Evolutionary conservation across 2,329 filamentous ascomycete species (phyloP), one percentile per base, ranked within the genome.

Genomic region (Monilinia laxa): DNA sequence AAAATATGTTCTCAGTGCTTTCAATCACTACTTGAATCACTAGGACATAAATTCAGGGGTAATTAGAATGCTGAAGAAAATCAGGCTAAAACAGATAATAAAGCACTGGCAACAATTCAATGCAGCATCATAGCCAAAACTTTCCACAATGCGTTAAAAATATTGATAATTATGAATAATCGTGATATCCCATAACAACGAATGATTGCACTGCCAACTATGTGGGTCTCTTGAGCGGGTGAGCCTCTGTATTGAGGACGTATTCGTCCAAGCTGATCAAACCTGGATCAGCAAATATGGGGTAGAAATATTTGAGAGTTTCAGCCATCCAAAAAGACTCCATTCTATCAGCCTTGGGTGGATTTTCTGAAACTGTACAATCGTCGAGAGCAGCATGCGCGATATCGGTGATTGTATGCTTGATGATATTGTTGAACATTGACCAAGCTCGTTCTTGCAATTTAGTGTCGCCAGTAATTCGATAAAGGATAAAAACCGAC

Each of bases 281-380:
- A 35, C 81, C 79, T 2, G 84, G 82, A 59, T 87, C 73, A 6
- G 70, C 68, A 51, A 75, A 77, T 3, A 84, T 82, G 68, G 88
- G 71, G 75, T 86, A 89, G 25, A 81, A 79, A 72, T 89, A 89
- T 77, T 90, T 90, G 72, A 89, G 71, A 59, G 87, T 84, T 75
- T 90, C 87, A 0, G 86, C 87, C 72, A 88, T 87, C 76, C 87
- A 82, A 74, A 88, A 89, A 69, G 67, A 70, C 75, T 89, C 87
- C 78, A 85, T 85, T 25, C 80, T 79, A 72, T 89, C 85, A 52
- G 78, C 75, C 58, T 77, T 68, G 2, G 23, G 54, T 1, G 74
- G 70, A 38, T 67, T 68, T 9, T 38, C 31, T 12, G 12, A 51
- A 16, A 66, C 64, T 52, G 68, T 76, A 14, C 81, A 79, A 68